Evolutionary conservation across 345 rosid species (phyloP).

Genomic region (Arabis hirsuta): DNA sequence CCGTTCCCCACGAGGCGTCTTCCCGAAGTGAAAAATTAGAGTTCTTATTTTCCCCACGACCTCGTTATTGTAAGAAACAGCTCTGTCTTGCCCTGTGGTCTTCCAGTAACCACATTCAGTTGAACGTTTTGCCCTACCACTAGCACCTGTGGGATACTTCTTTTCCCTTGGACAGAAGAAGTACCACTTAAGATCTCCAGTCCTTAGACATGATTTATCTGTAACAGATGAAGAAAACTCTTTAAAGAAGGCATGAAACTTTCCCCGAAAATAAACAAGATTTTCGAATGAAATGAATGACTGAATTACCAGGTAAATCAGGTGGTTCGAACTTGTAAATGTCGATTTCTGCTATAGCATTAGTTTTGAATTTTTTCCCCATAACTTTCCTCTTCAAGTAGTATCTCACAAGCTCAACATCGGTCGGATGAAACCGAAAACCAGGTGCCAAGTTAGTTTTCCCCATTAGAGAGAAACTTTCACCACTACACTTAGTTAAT

Average conservation of each 20-base stretch:
- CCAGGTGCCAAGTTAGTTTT: conserved; percentile 59
- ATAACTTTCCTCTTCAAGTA: conserved; percentile 70
- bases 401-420: conserved; percentile 68
- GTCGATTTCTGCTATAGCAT: conserved; percentile 62
- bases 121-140: conserved; percentile 50
- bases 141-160: conserved; percentile 57
- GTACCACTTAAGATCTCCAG: conserved; percentile 76
- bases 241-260: no score
- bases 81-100: conserved; percentile 70
- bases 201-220: conserved; percentile 48
- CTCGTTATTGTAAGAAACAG: conserved; percentile 47
- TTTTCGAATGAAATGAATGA: not conserved
- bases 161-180: conserved; percentile 76
- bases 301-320: conserved; percentile 58
- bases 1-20: conserved; percentile 52
- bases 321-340: conserved; percentile 73
- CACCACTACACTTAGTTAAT: not conserved
- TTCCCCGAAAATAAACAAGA: no score
- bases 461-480: conserved; percentile 46
- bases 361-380: conserved; percentile 47
- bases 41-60: conserved; percentile 68
- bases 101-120: conserved; percentile 77
- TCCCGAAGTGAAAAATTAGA: conserved; percentile 63
- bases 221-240: conserved; percentile 8
- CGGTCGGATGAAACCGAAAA: conserved; percentile 82